These are phyloP conservation scores for Spatholobus suberectus DNA, from an alignment of 306 rosid genomes.

Conservation along the genomic window DNA sequence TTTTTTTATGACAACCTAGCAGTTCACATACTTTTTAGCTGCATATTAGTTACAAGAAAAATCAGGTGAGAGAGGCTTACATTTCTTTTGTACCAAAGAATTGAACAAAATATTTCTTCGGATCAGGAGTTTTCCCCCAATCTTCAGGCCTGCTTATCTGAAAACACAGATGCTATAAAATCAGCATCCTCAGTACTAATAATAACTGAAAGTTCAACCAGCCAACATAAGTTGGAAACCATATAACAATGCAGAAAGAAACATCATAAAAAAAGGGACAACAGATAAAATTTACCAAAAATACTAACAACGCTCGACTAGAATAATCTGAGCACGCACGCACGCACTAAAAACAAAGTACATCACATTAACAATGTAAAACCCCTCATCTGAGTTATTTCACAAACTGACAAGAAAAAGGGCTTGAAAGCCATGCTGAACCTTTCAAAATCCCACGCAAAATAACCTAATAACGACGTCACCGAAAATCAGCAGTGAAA, in stretches of 20 bases:
- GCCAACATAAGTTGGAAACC: slow-evolving; percentile 5
- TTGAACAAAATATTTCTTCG: too few relatives aligned
- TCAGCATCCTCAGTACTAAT: slow-evolving; percentile 27
- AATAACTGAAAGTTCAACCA: slow-evolving; percentile 25
- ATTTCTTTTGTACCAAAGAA: too few relatives aligned
- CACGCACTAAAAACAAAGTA: neutral
- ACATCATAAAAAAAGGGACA: neutral
- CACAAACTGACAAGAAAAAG: neutral
- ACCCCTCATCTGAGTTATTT: slow-evolving; percentile 3
- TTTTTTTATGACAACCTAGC: neutral
- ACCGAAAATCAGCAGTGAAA: neutral
- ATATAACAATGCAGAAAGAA: slow-evolving; percentile 28
- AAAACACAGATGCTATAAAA: slow-evolving; percentile 47
- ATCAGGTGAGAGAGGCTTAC: too few relatives aligned
- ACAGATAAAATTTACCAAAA: neutral
- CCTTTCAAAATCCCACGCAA: neutral
- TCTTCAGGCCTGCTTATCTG: slow-evolving; percentile 98
- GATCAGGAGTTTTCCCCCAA: slow-evolving; percentile 83
- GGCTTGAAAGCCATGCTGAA: neutral
- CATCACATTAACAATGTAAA: neutral
- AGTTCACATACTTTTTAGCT: neutral
- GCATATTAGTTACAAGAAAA: slow-evolving; percentile 9
- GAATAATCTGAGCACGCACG: neutral
- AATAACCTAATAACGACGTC: slow-evolving; percentile 8
- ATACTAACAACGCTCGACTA: neutral